Base-by-base conservation (phyloP, 352 stramenopile genomes). In the Phytopythium delawarense region DNA sequence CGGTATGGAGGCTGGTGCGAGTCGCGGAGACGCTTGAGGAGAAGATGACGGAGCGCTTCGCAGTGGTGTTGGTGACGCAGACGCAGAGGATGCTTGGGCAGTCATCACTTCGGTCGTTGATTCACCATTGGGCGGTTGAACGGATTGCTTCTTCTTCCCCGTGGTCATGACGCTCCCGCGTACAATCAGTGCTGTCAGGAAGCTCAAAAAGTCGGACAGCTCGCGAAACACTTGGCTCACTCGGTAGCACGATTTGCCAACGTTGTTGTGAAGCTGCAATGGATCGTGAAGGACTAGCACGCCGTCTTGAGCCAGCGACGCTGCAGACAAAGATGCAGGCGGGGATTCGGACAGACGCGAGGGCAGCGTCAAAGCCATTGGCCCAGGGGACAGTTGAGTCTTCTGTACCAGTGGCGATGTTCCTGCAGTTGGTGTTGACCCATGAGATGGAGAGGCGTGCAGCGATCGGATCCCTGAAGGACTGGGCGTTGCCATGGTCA, bases 171-270 rank as follows among this genome's bases (percentile, higher is more conserved):
- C 82, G 35, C 78, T 89, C 7, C 86, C 86, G 44, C 85, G 84
- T 16, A 95, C 86, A 40, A 92, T 93, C 20, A 95, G 63, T 15
- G 86, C 81, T 0, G 80, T 92, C 39, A 95, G 63, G 59, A 92
- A 87, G 57, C 81, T 95, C 21, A 92, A 67, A 57, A 91, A 90
- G 65, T 95, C 84, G 0, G 85, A 91, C 25, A 95, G 92, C 20
- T 92, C 81, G 32, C 81, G 78, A 21, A 91, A 84, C 21, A 95
- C 81, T 74, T 95, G 86, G 32, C 81, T 93, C 25, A 93, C 83
- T 15, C 86, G 79, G 54, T 93, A 95, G 64, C 86, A 95, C 12
- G 80, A 89, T 64, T 91, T 89, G 35, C 86, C 86, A 2, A 95
- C 81, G 49, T 95, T 95, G 66, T 95, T 95, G 8, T 72, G 68